Evolutionary conservation across 139 green algal genomes (phyloP), one percentile per base, ranked within the genome.

Genomic region (Coelastrella sp.): DNA sequence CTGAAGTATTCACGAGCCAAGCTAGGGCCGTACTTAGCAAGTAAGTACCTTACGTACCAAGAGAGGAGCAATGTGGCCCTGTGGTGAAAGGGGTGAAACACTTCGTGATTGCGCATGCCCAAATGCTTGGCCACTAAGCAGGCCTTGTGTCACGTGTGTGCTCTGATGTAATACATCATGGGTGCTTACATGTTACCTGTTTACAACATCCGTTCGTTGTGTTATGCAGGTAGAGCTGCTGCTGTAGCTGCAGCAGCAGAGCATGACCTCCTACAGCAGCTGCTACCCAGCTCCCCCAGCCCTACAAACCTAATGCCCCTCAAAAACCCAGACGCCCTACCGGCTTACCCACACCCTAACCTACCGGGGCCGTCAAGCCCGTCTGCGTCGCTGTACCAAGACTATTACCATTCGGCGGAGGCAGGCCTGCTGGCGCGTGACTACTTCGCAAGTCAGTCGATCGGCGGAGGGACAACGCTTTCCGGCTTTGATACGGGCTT

Each of bases 261-360:
- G 65, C 83, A 19, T 20, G 85, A 90, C 19, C 73, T 90, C 11
- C 60, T 71, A 57, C 58, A 90, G 58, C 73, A 83, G 73, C 73
- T 90, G 85, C 85, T 90, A 22, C 85, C 82, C 7, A 16, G 54
- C 10, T 57, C 8, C 7, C 13, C 11, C 10, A 7, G 54, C 2
- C 83, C 73, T 7, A 17, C 22, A 14, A 68, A 56, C 7, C 71
- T 89, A 14, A 71, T 73, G 8, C 85, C 59, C 20, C 22, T 73
- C 17, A 91, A 91, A 77, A 64, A 91, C 77, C 87, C 87, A 19
- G 77, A 91, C 32, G 87, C 87, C 8, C 77, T 91, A 77, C 87
- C 87, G 7, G 79, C 76, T 64, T 86, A 91, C 77, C 56, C 47
- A 16, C 76, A 86, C 8, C 76, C 66, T 7, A n/a, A 83, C n/a